A percentile compares a stretch with the other conserved stretches of the same genome.
Evolutionary conservation across 176 grass and related monocot species (phyloP).

Genomic region (Oryza punctata): DNA sequence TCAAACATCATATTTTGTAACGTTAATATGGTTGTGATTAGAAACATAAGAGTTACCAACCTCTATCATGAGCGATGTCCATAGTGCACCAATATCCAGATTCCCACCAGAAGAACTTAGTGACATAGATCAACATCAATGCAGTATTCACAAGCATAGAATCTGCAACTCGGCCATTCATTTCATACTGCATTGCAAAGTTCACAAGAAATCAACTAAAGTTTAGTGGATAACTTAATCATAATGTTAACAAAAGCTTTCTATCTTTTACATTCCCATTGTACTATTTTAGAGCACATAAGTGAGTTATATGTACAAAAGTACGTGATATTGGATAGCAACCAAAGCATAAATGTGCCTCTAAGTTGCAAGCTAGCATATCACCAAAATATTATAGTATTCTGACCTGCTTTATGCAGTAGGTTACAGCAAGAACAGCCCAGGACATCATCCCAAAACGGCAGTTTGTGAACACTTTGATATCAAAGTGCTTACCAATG

Average conservation of each 20-base stretch:
- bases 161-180: conserved; percentile 72
- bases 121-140: conserved; percentile 96
- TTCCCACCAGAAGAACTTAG: conserved; percentile 99
- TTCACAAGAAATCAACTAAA: conserved; percentile 27
- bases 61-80: conserved; percentile 99
- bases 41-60: conserved; percentile 22
- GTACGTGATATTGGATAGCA: not conserved
- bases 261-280: conserved; percentile 13
- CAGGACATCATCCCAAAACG: conserved; percentile 99
- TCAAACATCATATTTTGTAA: not conserved
- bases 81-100: conserved; percentile 99
- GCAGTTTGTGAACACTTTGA: conserved; percentile 98
- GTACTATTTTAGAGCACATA: not conserved
- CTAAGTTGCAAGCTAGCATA: not conserved
- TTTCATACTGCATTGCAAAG: conserved; percentile 75
- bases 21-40: not conserved
- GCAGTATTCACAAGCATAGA: conserved; percentile 98
- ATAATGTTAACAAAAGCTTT: not conserved
- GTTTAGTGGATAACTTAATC: conserved; percentile 2
- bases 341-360: not conserved
- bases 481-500: conserved; percentile 93
- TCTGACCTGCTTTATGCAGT: conserved; percentile 99
- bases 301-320: not conserved
- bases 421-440: conserved; percentile 98
- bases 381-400: conserved; percentile 27